Conservation (phyloP, 2,329 filamentous ascomycete species). For the Epichloe uncinata region DNA sequence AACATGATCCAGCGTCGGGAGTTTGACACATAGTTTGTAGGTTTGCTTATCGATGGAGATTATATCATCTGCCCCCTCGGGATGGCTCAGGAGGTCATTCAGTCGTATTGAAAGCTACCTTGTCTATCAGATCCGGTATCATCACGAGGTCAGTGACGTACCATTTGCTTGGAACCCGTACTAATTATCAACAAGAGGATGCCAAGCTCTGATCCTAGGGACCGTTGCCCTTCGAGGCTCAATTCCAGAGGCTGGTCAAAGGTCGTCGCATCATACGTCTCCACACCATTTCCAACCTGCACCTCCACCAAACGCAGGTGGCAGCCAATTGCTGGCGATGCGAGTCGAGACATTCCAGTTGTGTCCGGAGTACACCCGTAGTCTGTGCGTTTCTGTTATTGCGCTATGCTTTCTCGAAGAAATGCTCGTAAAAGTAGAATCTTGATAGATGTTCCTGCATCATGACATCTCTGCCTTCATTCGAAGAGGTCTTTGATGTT, state of each 20-base stretch:
- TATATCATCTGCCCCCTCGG: not conserved
- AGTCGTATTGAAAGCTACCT: constrained; percentile 5
- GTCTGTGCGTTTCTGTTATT: too few species aligned
- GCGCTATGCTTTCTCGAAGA: not conserved
- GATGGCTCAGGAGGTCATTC: constrained; percentile 4
- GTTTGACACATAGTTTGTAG: constrained; percentile 13
- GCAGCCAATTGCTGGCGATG: constrained; percentile 6
- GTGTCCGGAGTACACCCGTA: too few species aligned
- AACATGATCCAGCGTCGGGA: constrained; percentile 13
- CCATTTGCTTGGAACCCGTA: constrained; percentile 2
- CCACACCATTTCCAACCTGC: constrained; percentile 1
- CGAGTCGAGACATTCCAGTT: constrained; percentile 1
- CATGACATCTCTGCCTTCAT: too few species aligned
- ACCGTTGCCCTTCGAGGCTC: constrained; percentile 3
- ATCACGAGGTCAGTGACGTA: not conserved
- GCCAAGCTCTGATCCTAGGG: constrained; percentile 2
- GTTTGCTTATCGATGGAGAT: constrained; percentile 11
- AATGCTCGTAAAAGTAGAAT: not conserved
- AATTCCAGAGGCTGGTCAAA: constrained; percentile 3
- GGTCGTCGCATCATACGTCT: not conserved
- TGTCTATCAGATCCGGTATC: not conserved
- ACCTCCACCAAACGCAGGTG: constrained; percentile 4
- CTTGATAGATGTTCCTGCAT: too few species aligned
- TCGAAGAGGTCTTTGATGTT: not conserved
- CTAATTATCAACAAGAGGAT: constrained; percentile 2